These are phyloP conservation scores for Myochromella boudieri DNA, from an alignment of 768 basidiomycete species.

Conservation along the genomic window DNA sequence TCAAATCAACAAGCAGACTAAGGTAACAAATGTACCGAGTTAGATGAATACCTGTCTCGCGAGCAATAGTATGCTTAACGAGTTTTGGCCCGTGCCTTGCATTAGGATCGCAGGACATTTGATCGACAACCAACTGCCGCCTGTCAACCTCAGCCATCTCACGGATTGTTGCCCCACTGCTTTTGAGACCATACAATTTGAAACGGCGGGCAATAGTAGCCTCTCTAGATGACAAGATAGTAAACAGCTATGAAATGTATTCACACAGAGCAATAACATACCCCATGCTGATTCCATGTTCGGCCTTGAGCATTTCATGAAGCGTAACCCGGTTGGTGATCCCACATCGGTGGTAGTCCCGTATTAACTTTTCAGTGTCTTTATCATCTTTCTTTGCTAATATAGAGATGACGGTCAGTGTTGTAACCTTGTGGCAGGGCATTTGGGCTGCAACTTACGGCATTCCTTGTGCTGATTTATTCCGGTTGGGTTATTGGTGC, in stretches of 20 bases:
- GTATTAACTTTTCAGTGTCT: slow-evolving; percentile 16
- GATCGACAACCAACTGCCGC: slow-evolving; percentile 29
- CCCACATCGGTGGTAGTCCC: slow-evolving; percentile 24
- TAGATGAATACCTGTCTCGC: slow-evolving; percentile 27
- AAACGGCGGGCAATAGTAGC: slow-evolving; percentile 25
- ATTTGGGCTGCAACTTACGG: too few relatives aligned
- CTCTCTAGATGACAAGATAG: slow-evolving; percentile 16
- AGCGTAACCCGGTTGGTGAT: slow-evolving; percentile 25
- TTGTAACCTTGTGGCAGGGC: neutral
- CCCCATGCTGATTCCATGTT: slow-evolving; percentile 25
- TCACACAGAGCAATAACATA: slow-evolving; percentile 15
- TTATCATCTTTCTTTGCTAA: slow-evolving; percentile 24
- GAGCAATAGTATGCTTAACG: slow-evolving; percentile 26
- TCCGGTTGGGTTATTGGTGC: slow-evolving; percentile 12
- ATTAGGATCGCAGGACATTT: slow-evolving; percentile 32
- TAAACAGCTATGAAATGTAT: neutral
- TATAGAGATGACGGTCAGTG: neutral
- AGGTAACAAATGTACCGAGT: slow-evolving; percentile 8
- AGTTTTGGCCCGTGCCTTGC: slow-evolving; percentile 23
- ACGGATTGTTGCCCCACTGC: slow-evolving; percentile 24
- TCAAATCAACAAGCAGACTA: neutral
- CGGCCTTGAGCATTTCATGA: slow-evolving; percentile 22
- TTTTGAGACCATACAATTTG: slow-evolving; percentile 23
- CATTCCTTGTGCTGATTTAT: slow-evolving; percentile 30
- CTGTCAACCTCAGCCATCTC: slow-evolving; percentile 23